These are phyloP conservation scores for Jackrogersella multiformis DNA, from an alignment of 495 filamentous ascomycete species.

Conservation along the genomic window DNA sequence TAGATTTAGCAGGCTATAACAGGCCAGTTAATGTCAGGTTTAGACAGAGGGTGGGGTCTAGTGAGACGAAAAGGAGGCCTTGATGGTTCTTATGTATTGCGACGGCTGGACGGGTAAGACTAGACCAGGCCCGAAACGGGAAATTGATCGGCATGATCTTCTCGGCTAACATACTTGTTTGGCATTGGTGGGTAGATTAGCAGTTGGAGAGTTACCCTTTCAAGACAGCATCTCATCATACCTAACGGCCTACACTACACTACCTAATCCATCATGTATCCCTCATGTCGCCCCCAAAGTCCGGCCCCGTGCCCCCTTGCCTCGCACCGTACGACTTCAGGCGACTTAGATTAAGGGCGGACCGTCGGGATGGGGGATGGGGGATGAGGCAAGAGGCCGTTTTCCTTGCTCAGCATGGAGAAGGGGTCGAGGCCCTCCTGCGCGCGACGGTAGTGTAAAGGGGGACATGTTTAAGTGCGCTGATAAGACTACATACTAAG, in stretches of 20 bases:
- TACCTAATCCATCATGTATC: background rate
- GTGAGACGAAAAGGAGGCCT: slow-evolving; percentile 11
- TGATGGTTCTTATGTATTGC: slow-evolving; percentile 26
- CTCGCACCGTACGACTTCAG: slow-evolving; percentile 40
- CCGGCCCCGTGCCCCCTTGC: slow-evolving; percentile 24
- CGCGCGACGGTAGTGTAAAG: slow-evolving; percentile 12
- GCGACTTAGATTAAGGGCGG: slow-evolving; percentile 36
- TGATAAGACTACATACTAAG: no score
- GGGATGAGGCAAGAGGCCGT: slow-evolving; percentile 29
- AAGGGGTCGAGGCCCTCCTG: slow-evolving; percentile 24
- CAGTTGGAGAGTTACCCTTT: slow-evolving; percentile 37
- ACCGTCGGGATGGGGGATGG: slow-evolving; percentile 31
- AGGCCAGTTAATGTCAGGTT: slow-evolving; percentile 20
- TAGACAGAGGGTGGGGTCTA: slow-evolving; percentile 17
- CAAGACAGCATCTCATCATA: slow-evolving; percentile 36
- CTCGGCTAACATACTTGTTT: slow-evolving; percentile 36
- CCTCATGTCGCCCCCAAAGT: background rate
- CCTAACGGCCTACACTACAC: background rate
- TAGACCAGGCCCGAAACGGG: slow-evolving; percentile 16
- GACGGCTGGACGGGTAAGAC: slow-evolving; percentile 37
- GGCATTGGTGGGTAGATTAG: slow-evolving; percentile 37
- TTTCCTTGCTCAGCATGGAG: slow-evolving; percentile 17
- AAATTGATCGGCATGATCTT: slow-evolving; percentile 32
- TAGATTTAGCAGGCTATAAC: slow-evolving; percentile 30
- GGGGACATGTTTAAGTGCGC: background rate